Base-by-base conservation (phyloP, 441 rosid genomes). In the Jatropha podagrica region DNA sequence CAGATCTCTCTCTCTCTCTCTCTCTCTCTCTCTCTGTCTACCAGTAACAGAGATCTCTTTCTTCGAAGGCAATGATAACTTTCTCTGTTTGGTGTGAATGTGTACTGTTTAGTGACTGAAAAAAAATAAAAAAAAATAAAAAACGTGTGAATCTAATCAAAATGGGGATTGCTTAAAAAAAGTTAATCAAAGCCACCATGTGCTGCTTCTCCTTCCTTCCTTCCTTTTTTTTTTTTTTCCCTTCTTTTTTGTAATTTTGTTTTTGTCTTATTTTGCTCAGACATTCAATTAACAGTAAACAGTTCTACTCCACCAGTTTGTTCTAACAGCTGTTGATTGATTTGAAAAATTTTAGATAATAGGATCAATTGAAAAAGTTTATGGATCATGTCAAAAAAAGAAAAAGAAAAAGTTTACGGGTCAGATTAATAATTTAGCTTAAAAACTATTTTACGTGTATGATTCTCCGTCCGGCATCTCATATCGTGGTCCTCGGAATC, bases 1-100 rank as follows among this genome's bases (percentile, higher is more conserved):
- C 51, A 74, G 76, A 65, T 74, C 71, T 73, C 69, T 48, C 61
- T 32, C 32, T 32, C 32, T 32, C 32, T 32, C 32, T 32, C 32
- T 32, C 18, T 26, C 68, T 42, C 44, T 14, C 75, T 44, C 8
- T 26, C 68, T 17, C n/a, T 17, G 13, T 61, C 41, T 32, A 14
- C 4, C 65, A 70, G 8, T 9, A 27, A 73, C 51, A 62, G n/a
- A 49, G 40, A 55, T 59, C 65, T 42, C 23, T 71, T 42, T 42
- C 74, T 41, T 42, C 40, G n/a, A 69, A 51, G 27, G 3, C 32
- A 32, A 52, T 15, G 32, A 18, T 32, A 54, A 18, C 13, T 3
- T n/a, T 41, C 17, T 27, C 51, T 68, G 32, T 68, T 68, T 42
- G 38, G 20, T 49, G 20, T 49, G 38, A 7, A 7, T 13, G 73